Percentiles rank a stretch among this genome's conserved stretches.
phyloP scores from a whole-genome alignment of 805 yeast genomes.

The Cyberlindnera maritima region DNA sequence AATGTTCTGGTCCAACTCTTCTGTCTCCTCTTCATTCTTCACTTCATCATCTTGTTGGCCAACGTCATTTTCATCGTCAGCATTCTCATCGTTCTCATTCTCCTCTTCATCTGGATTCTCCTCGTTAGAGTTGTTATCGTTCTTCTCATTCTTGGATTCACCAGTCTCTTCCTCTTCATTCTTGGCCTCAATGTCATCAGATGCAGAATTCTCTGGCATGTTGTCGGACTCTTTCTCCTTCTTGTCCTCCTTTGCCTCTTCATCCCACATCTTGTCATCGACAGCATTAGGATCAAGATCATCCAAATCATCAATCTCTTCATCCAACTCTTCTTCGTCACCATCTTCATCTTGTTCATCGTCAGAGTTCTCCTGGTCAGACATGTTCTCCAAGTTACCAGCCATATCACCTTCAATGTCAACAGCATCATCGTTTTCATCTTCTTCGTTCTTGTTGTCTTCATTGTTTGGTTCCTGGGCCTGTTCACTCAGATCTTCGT shows the following conservation, averaged over 20 bases:
- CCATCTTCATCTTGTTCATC: conserved; percentile 52
- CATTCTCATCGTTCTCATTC: conserved; percentile 52
- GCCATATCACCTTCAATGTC: conserved; percentile 98
- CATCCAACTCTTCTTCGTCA: conserved; percentile 76
- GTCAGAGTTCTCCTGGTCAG: conserved; percentile 53
- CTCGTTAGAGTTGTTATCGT: conserved; percentile 31
- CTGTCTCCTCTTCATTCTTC: conserved; percentile 56
- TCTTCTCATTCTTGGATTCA: conserved; percentile 27
- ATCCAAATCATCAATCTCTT: conserved; percentile 84
- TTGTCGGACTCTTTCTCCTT: conserved; percentile 83
- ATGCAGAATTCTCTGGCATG: conserved; percentile 53
- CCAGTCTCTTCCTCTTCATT: conserved; percentile 33
- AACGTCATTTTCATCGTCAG: conserved; percentile 60
- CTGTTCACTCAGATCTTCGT: conserved; percentile 74
- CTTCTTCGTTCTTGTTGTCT: conserved; percentile 61
- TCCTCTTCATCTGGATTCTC: conserved; percentile 35
- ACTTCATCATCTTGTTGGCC: conserved; percentile 84
- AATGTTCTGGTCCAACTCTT: conserved; percentile 67
- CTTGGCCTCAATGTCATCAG: conserved; percentile 42
- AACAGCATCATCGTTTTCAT: conserved; percentile 81
- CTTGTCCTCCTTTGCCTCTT: conserved; percentile 70
- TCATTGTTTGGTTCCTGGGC: conserved; percentile 76
- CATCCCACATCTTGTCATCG: conserved; percentile 98
- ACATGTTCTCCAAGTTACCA: conserved; percentile 78
- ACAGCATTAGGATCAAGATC: conserved; percentile 92